phyloP scores from a whole-genome alignment of 2,329 filamentous ascomycete species.

The Colletotrichum sp. region DNA sequence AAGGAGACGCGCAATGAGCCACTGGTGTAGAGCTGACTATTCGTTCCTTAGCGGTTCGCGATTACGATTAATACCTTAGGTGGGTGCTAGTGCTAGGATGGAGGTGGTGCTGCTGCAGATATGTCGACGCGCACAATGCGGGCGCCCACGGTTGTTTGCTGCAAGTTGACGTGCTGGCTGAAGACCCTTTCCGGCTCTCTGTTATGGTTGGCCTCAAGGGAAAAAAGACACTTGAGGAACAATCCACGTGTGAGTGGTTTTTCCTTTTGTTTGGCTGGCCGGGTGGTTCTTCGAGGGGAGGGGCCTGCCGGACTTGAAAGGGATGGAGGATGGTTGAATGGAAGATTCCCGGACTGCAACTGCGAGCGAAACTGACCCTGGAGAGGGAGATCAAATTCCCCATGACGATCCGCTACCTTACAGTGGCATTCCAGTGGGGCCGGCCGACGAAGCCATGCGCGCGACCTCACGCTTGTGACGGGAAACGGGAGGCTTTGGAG shows the following conservation, averaged over 20 bases:
- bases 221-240: background rate
- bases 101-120: background rate
- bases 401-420: background rate
- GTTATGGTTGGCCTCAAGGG: background rate
- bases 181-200: background rate
- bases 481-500: background rate
- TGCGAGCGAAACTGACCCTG: background rate
- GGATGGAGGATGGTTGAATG: background rate
- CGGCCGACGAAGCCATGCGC: background rate
- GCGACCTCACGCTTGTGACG: background rate
- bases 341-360: background rate
- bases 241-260: background rate
- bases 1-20: background rate
- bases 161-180: background rate
- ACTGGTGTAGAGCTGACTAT: background rate
- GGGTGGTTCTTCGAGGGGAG: background rate
- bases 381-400: background rate
- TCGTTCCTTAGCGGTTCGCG: background rate
- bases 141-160: background rate
- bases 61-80: background rate
- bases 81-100: background rate
- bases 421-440: conserved; percentile 4
- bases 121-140: background rate
- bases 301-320: background rate
- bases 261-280: background rate